Evolutionary conservation across 2,329 filamentous ascomycete species (phyloP).

Genomic region (Berkeleyomyces rouxiae): DNA sequence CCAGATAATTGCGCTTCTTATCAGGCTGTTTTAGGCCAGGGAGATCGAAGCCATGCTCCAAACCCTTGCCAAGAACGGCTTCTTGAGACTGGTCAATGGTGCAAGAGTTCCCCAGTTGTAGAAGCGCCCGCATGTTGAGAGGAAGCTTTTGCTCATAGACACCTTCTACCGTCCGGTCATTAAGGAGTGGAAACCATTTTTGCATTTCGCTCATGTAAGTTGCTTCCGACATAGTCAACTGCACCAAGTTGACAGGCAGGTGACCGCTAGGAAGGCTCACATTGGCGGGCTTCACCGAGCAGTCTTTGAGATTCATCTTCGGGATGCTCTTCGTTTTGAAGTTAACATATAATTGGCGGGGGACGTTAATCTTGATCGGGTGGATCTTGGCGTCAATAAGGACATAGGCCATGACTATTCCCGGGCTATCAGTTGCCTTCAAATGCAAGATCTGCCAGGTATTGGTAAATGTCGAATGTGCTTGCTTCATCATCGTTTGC

Average conservation of each 20-base stretch:
- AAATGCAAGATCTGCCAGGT: slow-evolving; percentile 94
- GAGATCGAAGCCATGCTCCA: slow-evolving; percentile 89
- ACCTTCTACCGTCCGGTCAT: slow-evolving; percentile 50
- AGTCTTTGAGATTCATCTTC: slow-evolving; percentile 63
- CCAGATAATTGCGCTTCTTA: slow-evolving; percentile 55
- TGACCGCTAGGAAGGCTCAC: slow-evolving; percentile 91
- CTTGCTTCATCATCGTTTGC: slow-evolving; percentile 73
- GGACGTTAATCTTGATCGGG: slow-evolving; percentile 72
- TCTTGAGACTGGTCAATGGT: slow-evolving; percentile 83
- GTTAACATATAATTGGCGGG: slow-evolving; percentile 79
- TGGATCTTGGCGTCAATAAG: slow-evolving; percentile 90
- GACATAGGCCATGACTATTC: slow-evolving; percentile 75
- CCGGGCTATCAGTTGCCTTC: slow-evolving; percentile 63
- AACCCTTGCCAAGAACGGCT: slow-evolving; percentile 77
- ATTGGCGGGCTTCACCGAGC: slow-evolving; percentile 80
- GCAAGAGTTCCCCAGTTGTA: slow-evolving; percentile 80
- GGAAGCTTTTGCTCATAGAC: slow-evolving; percentile 93
- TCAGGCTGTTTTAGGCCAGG: slow-evolving; percentile 51
- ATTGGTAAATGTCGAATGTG: slow-evolving; percentile 73
- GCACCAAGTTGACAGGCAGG: slow-evolving; percentile 84
- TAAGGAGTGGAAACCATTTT: slow-evolving; percentile 14
- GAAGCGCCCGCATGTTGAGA: slow-evolving; percentile 66
- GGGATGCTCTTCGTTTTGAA: slow-evolving; percentile 76
- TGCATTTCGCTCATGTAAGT: slow-evolving; percentile 65
- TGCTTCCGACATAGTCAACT: slow-evolving; percentile 76